Conservation (phyloP, 176 grass and related monocot species). For the Carex pumila region DNA sequence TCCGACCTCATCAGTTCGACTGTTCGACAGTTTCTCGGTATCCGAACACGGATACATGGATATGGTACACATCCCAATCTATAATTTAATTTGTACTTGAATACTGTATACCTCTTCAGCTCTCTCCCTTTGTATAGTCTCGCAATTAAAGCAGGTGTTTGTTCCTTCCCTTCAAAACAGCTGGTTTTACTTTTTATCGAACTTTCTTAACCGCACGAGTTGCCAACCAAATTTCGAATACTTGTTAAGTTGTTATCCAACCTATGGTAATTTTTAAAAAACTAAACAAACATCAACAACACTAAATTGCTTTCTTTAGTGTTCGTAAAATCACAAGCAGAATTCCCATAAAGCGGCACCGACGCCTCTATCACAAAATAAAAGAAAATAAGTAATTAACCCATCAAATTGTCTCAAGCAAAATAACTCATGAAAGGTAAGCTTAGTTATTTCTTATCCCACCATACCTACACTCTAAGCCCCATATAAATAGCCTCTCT, state of each 20-base stretch:
- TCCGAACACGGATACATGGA: neutral
- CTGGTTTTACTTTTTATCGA: neutral
- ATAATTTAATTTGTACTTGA: neutral
- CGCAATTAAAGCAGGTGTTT: too few species aligned
- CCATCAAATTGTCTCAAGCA: neutral
- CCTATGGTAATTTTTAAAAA: neutral
- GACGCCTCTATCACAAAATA: neutral
- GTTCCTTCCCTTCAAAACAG: neutral
- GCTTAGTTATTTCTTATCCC: neutral
- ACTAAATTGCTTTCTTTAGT: neutral
- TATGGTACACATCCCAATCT: neutral
- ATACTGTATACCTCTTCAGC: neutral
- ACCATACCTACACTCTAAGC: neutral
- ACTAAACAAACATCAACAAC: too few species aligned
- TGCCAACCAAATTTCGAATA: too few species aligned
- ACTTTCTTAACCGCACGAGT: neutral
- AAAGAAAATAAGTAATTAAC: neutral
- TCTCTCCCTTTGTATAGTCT: too few species aligned
- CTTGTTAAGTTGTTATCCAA: too few species aligned
- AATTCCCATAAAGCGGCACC: neutral
- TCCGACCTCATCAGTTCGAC: neutral
- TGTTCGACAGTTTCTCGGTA: neutral
- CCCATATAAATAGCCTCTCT: conserved; percentile 2
- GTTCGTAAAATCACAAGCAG: neutral
- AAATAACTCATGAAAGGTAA: neutral